Evolutionary conservation across 2,329 filamentous ascomycete genomes (phyloP).

Genomic region (Colletotrichum sp.): DNA sequence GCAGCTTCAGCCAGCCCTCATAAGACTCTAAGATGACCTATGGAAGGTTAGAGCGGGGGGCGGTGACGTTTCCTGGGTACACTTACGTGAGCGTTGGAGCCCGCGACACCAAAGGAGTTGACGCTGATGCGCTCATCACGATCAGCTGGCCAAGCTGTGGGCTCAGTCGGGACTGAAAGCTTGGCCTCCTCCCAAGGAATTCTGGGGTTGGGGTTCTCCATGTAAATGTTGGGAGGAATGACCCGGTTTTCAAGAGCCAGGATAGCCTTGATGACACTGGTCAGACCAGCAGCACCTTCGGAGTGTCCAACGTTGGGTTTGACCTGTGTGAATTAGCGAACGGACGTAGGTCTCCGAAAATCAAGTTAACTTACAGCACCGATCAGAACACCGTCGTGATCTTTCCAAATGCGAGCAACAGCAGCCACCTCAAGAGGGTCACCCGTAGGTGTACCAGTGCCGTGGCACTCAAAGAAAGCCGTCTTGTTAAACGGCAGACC

Average conservation of each 20-base stretch:
- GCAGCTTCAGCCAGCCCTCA: not conserved
- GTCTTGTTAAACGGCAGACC: slow-evolving; percentile 22
- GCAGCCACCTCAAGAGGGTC: slow-evolving; percentile 42
- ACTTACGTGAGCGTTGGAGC: slow-evolving; percentile 16
- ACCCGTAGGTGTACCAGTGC: slow-evolving; percentile 42
- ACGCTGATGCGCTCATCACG: slow-evolving; percentile 34
- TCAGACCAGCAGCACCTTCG: slow-evolving; percentile 37
- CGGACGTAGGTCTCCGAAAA: fast-evolving
- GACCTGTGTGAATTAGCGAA: slow-evolving; percentile 19
- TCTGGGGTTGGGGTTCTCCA: slow-evolving; percentile 19
- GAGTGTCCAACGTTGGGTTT: slow-evolving; percentile 45
- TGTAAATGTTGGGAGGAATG: slow-evolving; percentile 22
- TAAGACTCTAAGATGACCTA: slow-evolving; percentile 15
- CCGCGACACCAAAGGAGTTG: slow-evolving; percentile 42
- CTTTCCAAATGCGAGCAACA: slow-evolving; percentile 28
- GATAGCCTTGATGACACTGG: slow-evolving; percentile 36
- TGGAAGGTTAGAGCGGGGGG: not conserved
- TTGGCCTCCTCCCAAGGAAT: slow-evolving; percentile 23
- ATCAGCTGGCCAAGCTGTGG: slow-evolving; percentile 28
- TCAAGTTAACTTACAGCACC: slow-evolving; percentile 27
- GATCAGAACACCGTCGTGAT: slow-evolving; percentile 27
- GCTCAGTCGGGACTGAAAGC: slow-evolving; percentile 29
- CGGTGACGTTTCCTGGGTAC: not conserved
- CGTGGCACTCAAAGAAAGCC: slow-evolving; percentile 37
- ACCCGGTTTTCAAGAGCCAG: slow-evolving; percentile 24